These are phyloP conservation scores for Aspergillus affinis DNA, from an alignment of 495 filamentous ascomycete species.

Conservation along the genomic window DNA sequence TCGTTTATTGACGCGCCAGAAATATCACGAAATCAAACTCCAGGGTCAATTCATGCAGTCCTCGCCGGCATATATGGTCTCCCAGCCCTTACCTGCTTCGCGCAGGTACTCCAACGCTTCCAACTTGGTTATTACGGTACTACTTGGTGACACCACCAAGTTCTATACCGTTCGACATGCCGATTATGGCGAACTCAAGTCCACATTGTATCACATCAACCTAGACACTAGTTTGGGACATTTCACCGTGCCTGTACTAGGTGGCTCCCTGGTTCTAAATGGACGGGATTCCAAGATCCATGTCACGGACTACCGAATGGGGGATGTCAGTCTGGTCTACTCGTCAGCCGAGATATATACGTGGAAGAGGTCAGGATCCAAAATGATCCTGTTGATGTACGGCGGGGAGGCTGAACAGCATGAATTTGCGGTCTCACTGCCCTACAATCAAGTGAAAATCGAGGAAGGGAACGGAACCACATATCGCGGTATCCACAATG, in stretches of 20 bases:
- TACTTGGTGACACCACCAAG: conserved; percentile 52
- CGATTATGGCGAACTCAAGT: conserved; percentile 53
- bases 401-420: conserved; percentile 62
- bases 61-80: conserved; percentile 63
- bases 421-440: conserved; percentile 53
- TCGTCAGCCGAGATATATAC: conserved; percentile 72
- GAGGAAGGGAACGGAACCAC: no score
- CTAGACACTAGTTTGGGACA: no score
- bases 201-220: conserved; percentile 63
- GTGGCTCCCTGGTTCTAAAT: no score
- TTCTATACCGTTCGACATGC: conserved; percentile 68
- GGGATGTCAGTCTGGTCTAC: conserved; percentile 58
- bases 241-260: no score
- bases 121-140: conserved; percentile 56
- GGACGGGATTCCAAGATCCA: conserved; percentile 70
- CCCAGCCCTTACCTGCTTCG: conserved; percentile 49
- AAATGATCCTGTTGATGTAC: conserved; percentile 63
- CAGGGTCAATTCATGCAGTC: conserved; percentile 69
- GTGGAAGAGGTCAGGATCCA: no score
- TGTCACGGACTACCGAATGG: conserved; percentile 67
- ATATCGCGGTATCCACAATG: no score
- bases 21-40: conserved; percentile 77
- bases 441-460: no score
- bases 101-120: conserved; percentile 48
- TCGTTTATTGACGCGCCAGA: conserved; percentile 63